phyloP scores from a whole-genome alignment of 2,329 filamentous ascomycete genomes.

The Trichoderma sp. region DNA sequence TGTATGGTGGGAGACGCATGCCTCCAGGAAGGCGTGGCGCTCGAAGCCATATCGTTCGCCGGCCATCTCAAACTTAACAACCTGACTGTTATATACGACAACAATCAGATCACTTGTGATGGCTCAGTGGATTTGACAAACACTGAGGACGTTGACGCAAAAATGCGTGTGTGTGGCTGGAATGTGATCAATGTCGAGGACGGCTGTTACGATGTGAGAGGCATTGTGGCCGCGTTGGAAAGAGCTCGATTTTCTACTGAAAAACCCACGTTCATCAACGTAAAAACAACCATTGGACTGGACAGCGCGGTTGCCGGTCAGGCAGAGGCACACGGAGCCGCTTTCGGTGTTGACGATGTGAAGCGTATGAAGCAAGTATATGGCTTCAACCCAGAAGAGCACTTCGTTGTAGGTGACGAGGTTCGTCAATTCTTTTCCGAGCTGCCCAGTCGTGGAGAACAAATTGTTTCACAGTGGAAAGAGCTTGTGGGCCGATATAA shows the following conservation, averaged over 20 bases:
- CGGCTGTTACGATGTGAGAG: slow-evolving; percentile 54
- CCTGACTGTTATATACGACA: slow-evolving; percentile 62
- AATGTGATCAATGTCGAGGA: slow-evolving; percentile 58
- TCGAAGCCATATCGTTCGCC: slow-evolving; percentile 61
- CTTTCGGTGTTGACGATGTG: slow-evolving; percentile 59
- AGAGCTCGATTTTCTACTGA: slow-evolving; percentile 48
- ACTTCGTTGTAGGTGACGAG: neutral
- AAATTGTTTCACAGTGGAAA: slow-evolving; percentile 11
- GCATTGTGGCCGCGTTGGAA: slow-evolving; percentile 49
- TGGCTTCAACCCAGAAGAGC: slow-evolving; percentile 38
- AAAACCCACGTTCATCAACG: slow-evolving; percentile 62
- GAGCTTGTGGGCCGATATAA: slow-evolving; percentile 4
- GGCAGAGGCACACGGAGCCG: slow-evolving; percentile 61
- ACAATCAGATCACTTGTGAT: slow-evolving; percentile 64
- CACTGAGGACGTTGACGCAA: slow-evolving; percentile 60
- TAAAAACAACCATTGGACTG: slow-evolving; percentile 60
- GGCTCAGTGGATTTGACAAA: slow-evolving; percentile 58
- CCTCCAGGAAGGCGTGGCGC: slow-evolving; percentile 60
- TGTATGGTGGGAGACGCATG: slow-evolving; percentile 64
- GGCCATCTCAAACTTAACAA: slow-evolving; percentile 61
- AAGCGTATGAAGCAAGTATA: slow-evolving; percentile 43
- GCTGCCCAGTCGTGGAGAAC: neutral
- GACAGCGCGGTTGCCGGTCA: slow-evolving; percentile 54
- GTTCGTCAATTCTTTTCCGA: slow-evolving; percentile 15
- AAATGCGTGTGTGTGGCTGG: slow-evolving; percentile 62